Evolutionary conservation across 768 basidiomycete species (phyloP).

Genomic region (Antrodiella citrinella): DNA sequence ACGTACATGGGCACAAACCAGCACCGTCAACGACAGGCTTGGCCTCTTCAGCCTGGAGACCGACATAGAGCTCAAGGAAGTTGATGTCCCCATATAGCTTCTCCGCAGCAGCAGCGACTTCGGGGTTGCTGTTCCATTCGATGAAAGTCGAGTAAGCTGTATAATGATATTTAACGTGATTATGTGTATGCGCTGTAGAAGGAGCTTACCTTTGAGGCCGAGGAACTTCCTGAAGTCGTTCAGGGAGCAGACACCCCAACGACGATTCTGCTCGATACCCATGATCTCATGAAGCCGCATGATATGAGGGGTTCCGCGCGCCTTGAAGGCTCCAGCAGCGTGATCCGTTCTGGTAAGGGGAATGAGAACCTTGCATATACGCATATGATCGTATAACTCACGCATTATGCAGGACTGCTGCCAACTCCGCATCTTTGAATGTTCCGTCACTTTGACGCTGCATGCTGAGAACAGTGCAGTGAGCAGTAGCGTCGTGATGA

Average conservation of each 20-base stretch:
- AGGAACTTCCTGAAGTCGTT: constrained; percentile 83
- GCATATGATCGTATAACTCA: constrained; percentile 30
- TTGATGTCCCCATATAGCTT: constrained; percentile 73
- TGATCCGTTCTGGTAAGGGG: constrained; percentile 47
- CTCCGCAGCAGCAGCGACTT: constrained; percentile 65
- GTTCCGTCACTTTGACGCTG: constrained; percentile 48
- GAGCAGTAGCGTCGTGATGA: too few relatives aligned
- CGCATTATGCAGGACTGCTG: constrained; percentile 59
- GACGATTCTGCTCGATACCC: constrained; percentile 71
- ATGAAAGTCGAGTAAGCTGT: constrained; percentile 61
- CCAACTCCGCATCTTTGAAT: constrained; percentile 69
- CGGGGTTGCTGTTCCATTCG: constrained; percentile 75
- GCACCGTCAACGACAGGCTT: constrained; percentile 73
- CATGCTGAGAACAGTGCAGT: too few relatives aligned
- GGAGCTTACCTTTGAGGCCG: constrained; percentile 58
- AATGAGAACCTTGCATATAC: background rate
- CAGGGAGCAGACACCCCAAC: constrained; percentile 76
- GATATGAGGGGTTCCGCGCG: constrained; percentile 59
- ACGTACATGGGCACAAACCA: constrained; percentile 72
- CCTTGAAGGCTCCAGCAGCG: constrained; percentile 67
- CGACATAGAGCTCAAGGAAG: constrained; percentile 73
- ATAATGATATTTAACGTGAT: background rate
- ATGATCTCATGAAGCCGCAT: constrained; percentile 78
- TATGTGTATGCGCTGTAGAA: too few relatives aligned
- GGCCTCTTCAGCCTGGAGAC: constrained; percentile 69